Evolutionary conservation across 257 asterid genomes (phyloP), one percentile per base, ranked within the genome.

Genomic region (Salvia hispanica): DNA sequence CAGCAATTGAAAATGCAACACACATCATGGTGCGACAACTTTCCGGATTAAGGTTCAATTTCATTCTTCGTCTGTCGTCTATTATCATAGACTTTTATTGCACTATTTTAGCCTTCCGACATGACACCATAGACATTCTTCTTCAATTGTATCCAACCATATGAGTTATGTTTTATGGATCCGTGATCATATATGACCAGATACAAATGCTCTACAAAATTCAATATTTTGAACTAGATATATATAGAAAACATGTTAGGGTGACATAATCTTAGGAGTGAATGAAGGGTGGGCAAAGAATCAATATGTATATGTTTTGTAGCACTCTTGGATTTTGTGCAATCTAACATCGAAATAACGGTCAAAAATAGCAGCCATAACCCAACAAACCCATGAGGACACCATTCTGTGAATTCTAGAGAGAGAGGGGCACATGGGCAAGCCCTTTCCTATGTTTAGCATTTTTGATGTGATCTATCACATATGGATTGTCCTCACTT

Each of bases 371-470:
- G 75, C 83, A 60, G 70, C 76, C 28, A 67, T 56, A 56, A 42
- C 56, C 65, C 63, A 58, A 74, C 77, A 73, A 64, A 52, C 25
- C 58, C 72, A 69, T 58, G 76, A 69, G 46, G 68, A 47, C 53
- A 40, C 43, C 66, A 47, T 37, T 11, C 46, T 31, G 67, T 58
- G 72, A 37, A 43, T 25, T 37, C 9, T 64, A 67, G 45, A 55
- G 45, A n/a, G 71, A 18, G 40, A 5, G 52, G 46, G 62, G 79
- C 85, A 79, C 84, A 79, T 83, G 85, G 85, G 76, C 71, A 39
- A 47, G 75, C 67, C 73, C 69, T 55, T 62, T 79, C 74, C 85
- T 79, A 77, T 79, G 85, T 83, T 75, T 71, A 81, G 81, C 66
- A 79, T 62, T 62, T 70, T 72, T 44, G 67, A 82, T 69, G 82